Evolutionary conservation across 257 asterid genomes (phyloP).

Genomic region (Petunia secreta): DNA sequence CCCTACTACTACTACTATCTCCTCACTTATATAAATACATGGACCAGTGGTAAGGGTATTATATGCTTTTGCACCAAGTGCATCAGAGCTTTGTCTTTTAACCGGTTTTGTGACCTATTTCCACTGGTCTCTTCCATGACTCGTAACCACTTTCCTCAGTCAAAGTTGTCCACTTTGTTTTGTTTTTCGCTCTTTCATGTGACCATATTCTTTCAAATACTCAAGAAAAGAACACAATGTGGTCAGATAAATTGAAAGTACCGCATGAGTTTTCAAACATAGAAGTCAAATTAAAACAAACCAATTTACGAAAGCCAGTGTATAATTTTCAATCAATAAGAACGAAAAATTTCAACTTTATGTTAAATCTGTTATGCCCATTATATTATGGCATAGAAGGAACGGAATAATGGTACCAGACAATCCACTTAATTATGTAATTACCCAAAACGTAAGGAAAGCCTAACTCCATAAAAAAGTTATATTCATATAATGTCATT

Average conservation of each 20-base stretch:
- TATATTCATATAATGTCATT: not conserved
- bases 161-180: not conserved
- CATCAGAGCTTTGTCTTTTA: slow-evolving; percentile 42
- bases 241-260: not conserved
- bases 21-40: slow-evolving; percentile 1
- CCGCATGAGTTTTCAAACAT: too few species aligned
- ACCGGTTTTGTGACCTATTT: slow-evolving; percentile 8
- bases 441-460: not conserved
- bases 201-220: not conserved
- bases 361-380: not conserved
- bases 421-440: not conserved
- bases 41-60: slow-evolving; percentile 27
- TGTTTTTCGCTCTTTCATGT: not conserved
- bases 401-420: not conserved
- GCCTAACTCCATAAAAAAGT: not conserved
- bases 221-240: not conserved
- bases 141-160: not conserved
- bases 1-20: not conserved
- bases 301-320: not conserved
- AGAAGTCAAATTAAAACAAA: too few species aligned
- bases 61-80: slow-evolving; percentile 28
- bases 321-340: not conserved
- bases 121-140: not conserved
- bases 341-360: too few species aligned
- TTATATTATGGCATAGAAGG: not conserved